Evolutionary conservation across 768 basidiomycete genomes (phyloP).

Genomic region (Suillus sp.): DNA sequence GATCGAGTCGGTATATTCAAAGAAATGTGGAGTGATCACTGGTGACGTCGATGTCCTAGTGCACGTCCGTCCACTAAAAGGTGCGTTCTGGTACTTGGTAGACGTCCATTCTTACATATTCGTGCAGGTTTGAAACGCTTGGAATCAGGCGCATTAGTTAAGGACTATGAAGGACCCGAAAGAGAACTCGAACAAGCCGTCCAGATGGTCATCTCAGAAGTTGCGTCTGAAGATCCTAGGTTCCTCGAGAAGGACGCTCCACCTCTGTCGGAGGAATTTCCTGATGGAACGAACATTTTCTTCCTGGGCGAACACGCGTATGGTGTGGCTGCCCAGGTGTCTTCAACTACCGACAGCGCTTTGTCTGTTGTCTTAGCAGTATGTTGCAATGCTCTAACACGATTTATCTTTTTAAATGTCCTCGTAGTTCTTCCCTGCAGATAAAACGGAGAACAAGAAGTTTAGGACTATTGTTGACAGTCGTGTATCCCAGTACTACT

Average conservation of each 20-base stretch:
- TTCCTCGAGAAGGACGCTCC: conserved; percentile 82
- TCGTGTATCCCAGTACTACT: conserved; percentile 59
- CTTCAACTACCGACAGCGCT: conserved; percentile 63
- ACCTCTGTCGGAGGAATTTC: conserved; percentile 85
- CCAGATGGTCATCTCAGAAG: conserved; percentile 81
- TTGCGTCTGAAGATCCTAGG: conserved; percentile 87
- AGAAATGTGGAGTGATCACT: conserved; percentile 83
- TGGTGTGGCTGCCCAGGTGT: conserved; percentile 93
- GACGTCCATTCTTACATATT: background rate
- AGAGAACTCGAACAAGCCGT: conserved; percentile 86
- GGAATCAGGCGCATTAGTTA: conserved; percentile 88
- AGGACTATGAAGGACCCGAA: conserved; percentile 85
- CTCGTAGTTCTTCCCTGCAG: conserved; percentile 81
- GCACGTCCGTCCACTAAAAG: conserved; percentile 91
- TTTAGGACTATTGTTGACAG: conserved; percentile 70
- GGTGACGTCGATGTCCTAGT: conserved; percentile 79
- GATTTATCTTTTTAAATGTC: conserved; percentile 9
- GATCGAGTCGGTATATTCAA: conserved; percentile 85
- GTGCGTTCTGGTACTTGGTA: conserved; percentile 40
- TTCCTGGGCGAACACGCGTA: conserved; percentile 95
- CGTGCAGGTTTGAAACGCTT: conserved; percentile 80
- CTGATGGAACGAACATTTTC: conserved; percentile 87
- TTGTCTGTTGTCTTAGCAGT: conserved; percentile 91
- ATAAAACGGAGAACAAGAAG: conserved; percentile 73
- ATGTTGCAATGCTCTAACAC: conserved; percentile 21